Percentiles rank a stretch among this genome's conserved stretches.
Conservation (phyloP, 2,329 filamentous ascomycete species). For the Diaporthe sp. region DNA sequence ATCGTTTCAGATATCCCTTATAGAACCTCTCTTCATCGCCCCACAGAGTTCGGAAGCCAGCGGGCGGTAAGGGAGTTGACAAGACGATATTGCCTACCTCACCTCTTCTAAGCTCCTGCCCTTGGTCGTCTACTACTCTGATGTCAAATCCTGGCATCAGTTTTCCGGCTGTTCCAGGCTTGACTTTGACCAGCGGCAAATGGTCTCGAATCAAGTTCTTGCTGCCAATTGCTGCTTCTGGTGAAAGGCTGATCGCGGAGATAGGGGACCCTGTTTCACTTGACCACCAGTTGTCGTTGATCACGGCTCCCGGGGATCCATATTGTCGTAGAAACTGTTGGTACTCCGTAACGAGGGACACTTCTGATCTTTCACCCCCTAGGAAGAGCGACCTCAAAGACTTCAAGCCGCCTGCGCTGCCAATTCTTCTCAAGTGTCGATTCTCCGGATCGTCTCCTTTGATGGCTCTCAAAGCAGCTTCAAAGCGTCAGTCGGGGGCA, state of each 20-base stretch:
- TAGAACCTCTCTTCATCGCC: not conserved
- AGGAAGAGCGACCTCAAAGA: not conserved
- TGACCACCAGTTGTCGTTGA: conserved; percentile 9
- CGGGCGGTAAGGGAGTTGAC: not conserved
- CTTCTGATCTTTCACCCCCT: not conserved
- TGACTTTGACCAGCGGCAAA: not conserved
- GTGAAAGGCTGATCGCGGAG: not conserved
- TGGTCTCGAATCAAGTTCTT: not conserved
- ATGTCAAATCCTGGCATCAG: not conserved
- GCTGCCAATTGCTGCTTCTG: not conserved
- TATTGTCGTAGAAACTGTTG: not conserved
- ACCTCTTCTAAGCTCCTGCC: not conserved
- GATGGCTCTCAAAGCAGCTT: not conserved
- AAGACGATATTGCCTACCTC: not conserved
- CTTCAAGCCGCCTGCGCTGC: not conserved
- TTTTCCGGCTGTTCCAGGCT: not conserved
- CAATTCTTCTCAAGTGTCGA: not conserved
- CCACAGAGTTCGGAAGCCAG: not conserved
- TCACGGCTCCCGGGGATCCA: not conserved
- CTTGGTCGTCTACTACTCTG: not conserved
- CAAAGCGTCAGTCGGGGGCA: not conserved
- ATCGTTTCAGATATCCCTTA: not conserved
- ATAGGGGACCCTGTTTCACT: not conserved
- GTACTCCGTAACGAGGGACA: not conserved
- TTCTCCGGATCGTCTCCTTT: not conserved